phyloP scores from a whole-genome alignment of 164 flowering plant genomes.

The Nymphaea thermarum region DNA sequence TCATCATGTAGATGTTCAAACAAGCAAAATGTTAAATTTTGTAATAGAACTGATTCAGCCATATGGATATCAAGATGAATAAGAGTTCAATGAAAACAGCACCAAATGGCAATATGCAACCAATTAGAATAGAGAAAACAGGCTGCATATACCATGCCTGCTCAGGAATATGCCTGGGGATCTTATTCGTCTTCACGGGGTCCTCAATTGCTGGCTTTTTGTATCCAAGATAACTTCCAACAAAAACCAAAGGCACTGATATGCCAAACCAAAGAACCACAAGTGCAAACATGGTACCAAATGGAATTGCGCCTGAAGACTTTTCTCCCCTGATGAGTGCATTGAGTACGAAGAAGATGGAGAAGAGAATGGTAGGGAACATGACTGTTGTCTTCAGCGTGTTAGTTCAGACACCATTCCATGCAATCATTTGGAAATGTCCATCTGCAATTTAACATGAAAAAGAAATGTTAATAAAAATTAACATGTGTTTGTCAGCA shows the following conservation, averaged over 20 bases:
- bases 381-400: conserved; percentile 26
- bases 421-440: too few relatives aligned
- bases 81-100: conserved; percentile 56
- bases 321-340: conserved; percentile 33
- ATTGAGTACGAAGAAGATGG: conserved; percentile 28
- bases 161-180: conserved; percentile 47
- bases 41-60: conserved; percentile 89
- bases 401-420: too few relatives aligned
- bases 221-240: conserved; percentile 30
- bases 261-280: conserved; percentile 37
- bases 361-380: conserved; percentile 30
- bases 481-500: too few relatives aligned
- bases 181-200: conserved; percentile 50
- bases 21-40: too few relatives aligned
- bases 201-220: conserved; percentile 31
- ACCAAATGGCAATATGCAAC: conserved; percentile 50
- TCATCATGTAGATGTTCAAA: too few relatives aligned
- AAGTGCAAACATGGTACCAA: conserved; percentile 34
- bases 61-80: conserved; percentile 51
- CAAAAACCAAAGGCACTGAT: conserved; percentile 30
- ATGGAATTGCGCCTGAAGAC: conserved; percentile 34
- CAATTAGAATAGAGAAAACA: conserved; percentile 37
- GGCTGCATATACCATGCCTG: conserved; percentile 61
- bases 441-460: too few relatives aligned
- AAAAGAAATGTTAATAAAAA: too few relatives aligned